These are phyloP conservation scores for Umbilicus rupestris DNA, from an alignment of 164 flowering plant genomes.

Conservation along the genomic window DNA sequence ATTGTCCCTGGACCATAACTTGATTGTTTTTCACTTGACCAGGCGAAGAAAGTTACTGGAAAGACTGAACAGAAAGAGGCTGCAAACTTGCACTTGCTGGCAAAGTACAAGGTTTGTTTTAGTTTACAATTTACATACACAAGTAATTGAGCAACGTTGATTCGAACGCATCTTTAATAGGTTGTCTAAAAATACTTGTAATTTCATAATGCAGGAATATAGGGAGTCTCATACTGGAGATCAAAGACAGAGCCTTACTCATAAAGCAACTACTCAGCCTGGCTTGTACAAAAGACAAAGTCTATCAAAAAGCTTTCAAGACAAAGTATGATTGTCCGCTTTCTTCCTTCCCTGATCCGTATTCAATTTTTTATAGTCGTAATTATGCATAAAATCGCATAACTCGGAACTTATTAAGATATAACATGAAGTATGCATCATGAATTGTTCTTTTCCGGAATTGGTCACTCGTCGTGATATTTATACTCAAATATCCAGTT, in stretches of 20 bases:
- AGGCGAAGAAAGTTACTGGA: constrained; percentile 30
- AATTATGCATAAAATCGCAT: background rate
- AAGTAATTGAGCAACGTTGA: background rate
- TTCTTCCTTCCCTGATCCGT: background rate
- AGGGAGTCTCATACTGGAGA: constrained; percentile 30
- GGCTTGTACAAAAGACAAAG: constrained; percentile 20
- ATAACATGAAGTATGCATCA: too few relatives aligned
- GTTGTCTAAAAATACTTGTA: background rate
- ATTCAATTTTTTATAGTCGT: background rate
- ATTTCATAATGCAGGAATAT: constrained; percentile 22
- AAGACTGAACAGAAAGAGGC: constrained; percentile 35
- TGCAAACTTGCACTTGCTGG: constrained; percentile 22
- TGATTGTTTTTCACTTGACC: constrained; percentile 13
- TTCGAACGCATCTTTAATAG: background rate
- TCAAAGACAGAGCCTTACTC: constrained; percentile 32
- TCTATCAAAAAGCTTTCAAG: constrained; percentile 19
- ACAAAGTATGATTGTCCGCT: constrained; percentile 27
- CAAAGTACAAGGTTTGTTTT: constrained; percentile 45
- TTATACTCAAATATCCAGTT: background rate
- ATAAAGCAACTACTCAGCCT: constrained; percentile 37
- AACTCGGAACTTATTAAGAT: background rate
- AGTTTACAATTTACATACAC: background rate
- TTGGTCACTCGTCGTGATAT: background rate
- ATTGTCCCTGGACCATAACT: background rate
- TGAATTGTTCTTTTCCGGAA: too few relatives aligned